Evolutionary conservation across 2,329 filamentous ascomycete species (phyloP).

Genomic region (Cyphellophora attinorum): DNA sequence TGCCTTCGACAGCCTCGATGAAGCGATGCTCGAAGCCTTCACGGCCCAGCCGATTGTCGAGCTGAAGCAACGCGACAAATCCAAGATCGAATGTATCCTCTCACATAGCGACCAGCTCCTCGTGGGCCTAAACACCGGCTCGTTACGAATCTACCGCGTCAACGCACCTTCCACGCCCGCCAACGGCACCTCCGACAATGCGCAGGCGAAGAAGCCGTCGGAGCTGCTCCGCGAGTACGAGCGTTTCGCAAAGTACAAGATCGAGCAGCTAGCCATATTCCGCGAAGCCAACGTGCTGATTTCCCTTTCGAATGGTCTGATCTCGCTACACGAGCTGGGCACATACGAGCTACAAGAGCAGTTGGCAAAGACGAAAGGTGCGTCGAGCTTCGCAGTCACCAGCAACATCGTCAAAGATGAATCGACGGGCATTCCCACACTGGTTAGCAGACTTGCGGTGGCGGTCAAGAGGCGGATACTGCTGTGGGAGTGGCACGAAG

Average conservation of each 20-base stretch:
- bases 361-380: constrained; percentile 74
- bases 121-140: constrained; percentile 83
- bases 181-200: constrained; percentile 22
- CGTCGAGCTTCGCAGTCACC: constrained; percentile 81
- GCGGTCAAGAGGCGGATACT: constrained; percentile 84
- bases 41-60: constrained; percentile 93
- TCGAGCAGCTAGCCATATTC: constrained; percentile 90
- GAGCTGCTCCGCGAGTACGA: constrained; percentile 87
- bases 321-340: constrained; percentile 82
- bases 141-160: constrained; percentile 80
- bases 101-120: constrained; percentile 88
- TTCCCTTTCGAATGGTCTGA: constrained; percentile 79
- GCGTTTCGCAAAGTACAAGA: constrained; percentile 79
- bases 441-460: constrained; percentile 84
- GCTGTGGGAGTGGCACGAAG: constrained; percentile 93
- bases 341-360: constrained; percentile 75
- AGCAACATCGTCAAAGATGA: constrained; percentile 91
- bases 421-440: constrained; percentile 77
- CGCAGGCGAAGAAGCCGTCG: constrained; percentile 47
- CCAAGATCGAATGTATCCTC: constrained; percentile 90
- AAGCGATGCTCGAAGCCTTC: constrained; percentile 85
- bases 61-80: constrained; percentile 91
- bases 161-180: constrained; percentile 48
- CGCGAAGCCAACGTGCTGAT: constrained; percentile 90
- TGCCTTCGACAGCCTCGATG: too few species aligned